phyloP scores from a whole-genome alignment of 2,329 filamentous ascomycete genomes.

The Alternaria incomplexa region DNA sequence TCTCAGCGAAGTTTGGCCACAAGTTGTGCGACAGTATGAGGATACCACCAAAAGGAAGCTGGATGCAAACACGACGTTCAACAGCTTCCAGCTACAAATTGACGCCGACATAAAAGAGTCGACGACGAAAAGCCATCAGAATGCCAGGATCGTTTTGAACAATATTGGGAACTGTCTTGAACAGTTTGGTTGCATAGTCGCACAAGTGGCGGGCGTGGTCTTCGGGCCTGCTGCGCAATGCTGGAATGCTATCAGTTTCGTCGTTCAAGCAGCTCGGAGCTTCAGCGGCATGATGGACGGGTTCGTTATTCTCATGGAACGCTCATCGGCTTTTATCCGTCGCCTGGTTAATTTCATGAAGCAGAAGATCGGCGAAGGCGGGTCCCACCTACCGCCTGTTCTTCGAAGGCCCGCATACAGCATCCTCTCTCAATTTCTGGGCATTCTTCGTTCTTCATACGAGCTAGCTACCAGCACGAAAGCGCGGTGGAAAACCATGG shows the following conservation, averaged over 20 bases:
- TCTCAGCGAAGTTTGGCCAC: slow-evolving; percentile 17
- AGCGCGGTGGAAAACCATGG: not conserved
- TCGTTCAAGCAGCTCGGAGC: slow-evolving; percentile 7
- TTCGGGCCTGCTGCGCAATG: slow-evolving; percentile 20
- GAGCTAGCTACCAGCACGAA: slow-evolving; percentile 17
- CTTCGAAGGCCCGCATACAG: slow-evolving; percentile 7
- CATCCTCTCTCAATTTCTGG: slow-evolving; percentile 10
- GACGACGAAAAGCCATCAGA: not conserved
- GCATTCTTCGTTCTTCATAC: slow-evolving; percentile 14
- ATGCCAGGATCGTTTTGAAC: not conserved
- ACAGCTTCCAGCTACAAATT: not conserved
- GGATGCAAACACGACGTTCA: slow-evolving; percentile 2
- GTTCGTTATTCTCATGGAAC: slow-evolving; percentile 23
- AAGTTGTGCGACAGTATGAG: slow-evolving; percentile 15
- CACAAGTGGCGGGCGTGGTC: slow-evolving; percentile 6
- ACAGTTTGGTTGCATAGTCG: slow-evolving; percentile 1
- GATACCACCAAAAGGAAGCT: slow-evolving; percentile 16
- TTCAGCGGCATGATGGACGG: slow-evolving; percentile 14
- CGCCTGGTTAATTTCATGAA: not conserved
- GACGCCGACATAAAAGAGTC: not conserved
- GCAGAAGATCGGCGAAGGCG: not conserved
- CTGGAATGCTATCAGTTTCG: slow-evolving; percentile 24
- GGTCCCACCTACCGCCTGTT: not conserved
- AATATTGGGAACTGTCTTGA: not conserved
- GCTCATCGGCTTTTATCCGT: slow-evolving; percentile 14